These are phyloP conservation scores for Mallotus japonicus DNA, from an alignment of 441 rosid species.

Conservation along the genomic window DNA sequence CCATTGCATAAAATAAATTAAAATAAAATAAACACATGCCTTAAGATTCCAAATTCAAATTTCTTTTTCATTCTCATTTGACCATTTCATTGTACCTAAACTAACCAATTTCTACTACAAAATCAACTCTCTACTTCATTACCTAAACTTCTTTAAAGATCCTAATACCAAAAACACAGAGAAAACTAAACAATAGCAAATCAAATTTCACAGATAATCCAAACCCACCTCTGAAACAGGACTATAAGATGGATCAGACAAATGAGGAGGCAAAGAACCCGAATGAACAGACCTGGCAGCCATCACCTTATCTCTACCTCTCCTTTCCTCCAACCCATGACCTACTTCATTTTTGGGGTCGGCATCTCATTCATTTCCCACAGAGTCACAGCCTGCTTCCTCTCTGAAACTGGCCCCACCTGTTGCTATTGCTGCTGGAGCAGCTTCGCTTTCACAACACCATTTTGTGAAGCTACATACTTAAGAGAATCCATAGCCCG, in stretches of 20 bases:
- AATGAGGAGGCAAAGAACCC: constrained; percentile 81
- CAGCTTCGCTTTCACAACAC: constrained; percentile 31
- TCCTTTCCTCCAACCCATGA: constrained; percentile 35
- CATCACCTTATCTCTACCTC: constrained; percentile 44
- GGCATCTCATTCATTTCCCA: constrained; percentile 99
- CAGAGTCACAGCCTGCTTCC: constrained; percentile 91
- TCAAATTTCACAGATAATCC: background rate
- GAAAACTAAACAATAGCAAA: background rate
- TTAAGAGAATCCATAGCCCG: constrained; percentile 57
- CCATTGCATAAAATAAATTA: background rate
- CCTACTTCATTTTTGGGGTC: constrained; percentile 55
- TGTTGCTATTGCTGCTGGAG: constrained; percentile 44
- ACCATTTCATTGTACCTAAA: background rate
- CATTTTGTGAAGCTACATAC: constrained; percentile 43
- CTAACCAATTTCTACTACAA: background rate
- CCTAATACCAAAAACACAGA: background rate
- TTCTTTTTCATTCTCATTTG: no score
- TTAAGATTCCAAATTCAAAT: background rate
- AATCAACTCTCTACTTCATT: background rate
- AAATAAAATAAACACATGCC: constrained; percentile 3
- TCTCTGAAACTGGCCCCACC: constrained; percentile 75
- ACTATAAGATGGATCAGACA: constrained; percentile 98
- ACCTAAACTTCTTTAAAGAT: background rate
- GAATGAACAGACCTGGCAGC: constrained; percentile 61
- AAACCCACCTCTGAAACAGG: constrained; percentile 84